These are phyloP conservation scores for Biscogniauxia marginata DNA, from an alignment of 2,329 filamentous ascomycete genomes.

Conservation along the genomic window DNA sequence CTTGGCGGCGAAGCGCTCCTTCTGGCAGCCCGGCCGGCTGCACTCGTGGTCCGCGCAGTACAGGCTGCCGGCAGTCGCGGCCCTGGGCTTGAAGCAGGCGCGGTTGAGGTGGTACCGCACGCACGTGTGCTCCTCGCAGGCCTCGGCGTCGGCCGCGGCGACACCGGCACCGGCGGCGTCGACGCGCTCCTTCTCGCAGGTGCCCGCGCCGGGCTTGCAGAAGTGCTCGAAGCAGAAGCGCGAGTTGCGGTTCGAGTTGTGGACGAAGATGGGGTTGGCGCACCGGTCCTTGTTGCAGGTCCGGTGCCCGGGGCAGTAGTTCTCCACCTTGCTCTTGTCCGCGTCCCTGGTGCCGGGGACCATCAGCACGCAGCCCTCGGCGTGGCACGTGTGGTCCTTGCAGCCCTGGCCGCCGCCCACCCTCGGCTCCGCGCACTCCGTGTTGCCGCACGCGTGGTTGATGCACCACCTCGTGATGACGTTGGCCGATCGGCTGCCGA, in stretches of 20 bases:
- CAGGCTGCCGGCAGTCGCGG: conserved; percentile 15
- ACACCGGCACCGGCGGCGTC: conserved; percentile 14
- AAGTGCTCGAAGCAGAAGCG: conserved; percentile 22
- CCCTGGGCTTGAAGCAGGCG: conserved; percentile 14
- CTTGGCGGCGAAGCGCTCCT: conserved; percentile 6
- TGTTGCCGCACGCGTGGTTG: conserved; percentile 14
- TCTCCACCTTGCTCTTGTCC: not conserved
- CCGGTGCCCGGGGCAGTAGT: conserved; percentile 20
- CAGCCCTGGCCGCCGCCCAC: conserved; percentile 15
- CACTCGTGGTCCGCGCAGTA: conserved; percentile 29
- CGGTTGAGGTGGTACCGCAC: conserved; percentile 6
- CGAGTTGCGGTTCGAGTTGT: conserved; percentile 28
- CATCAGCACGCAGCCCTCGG: conserved; percentile 8
- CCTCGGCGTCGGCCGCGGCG: conserved; percentile 8
- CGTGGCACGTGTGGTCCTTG: conserved; percentile 20
- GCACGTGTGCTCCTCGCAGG: conserved; percentile 20
- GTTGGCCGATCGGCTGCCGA: conserved; percentile 3
- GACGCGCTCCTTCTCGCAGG: conserved; percentile 15
- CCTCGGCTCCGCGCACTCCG: conserved; percentile 15
- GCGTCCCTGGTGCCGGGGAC: conserved; percentile 9
- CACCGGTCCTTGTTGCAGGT: conserved; percentile 18
- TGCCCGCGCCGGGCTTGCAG: conserved; percentile 11
- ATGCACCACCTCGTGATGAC: conserved; percentile 11
- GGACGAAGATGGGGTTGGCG: conserved; percentile 29
- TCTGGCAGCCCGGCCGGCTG: conserved; percentile 8